Conservation (phyloP, 768 basidiomycete genomes). For the Panellus pusillus region DNA sequence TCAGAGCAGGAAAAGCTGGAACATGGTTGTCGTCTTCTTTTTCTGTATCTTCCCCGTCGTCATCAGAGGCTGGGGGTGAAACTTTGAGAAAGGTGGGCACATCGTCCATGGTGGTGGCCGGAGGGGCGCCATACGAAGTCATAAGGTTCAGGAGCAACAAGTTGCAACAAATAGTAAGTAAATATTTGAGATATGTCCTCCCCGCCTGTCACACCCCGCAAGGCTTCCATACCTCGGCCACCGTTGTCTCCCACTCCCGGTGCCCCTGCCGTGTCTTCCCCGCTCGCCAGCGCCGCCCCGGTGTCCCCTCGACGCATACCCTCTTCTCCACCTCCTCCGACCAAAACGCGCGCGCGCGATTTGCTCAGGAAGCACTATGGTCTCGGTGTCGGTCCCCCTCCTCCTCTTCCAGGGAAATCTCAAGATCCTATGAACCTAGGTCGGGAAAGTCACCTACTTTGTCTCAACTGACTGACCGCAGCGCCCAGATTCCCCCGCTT, state of each 20-base stretch:
- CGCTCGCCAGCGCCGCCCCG: conserved; percentile 15
- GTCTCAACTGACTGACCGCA: neutral
- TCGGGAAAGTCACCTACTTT: conserved; percentile 24
- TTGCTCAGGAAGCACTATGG: conserved; percentile 87
- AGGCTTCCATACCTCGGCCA: conserved; percentile 32
- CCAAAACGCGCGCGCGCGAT: conserved; percentile 67
- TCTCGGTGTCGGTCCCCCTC: conserved; percentile 71
- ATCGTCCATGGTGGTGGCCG: conserved; percentile 21
- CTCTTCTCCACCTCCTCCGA: conserved; percentile 32
- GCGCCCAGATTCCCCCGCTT: conserved; percentile 68
- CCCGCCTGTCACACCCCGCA: conserved; percentile 25
- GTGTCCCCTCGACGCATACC: conserved; percentile 31
- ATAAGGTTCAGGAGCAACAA: conserved; percentile 30
- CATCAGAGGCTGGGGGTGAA: conserved; percentile 44
- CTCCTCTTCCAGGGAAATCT: conserved; percentile 52
- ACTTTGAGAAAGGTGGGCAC: conserved; percentile 36
- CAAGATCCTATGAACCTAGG: conserved; percentile 85
- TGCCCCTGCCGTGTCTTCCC: conserved; percentile 25
- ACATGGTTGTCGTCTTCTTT: conserved; percentile 55
- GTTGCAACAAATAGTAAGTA: neutral
- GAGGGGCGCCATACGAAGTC: conserved; percentile 53
- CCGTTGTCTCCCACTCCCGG: conserved; percentile 32
- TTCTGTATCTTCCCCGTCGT: conserved; percentile 38
- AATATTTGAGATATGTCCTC: conserved; percentile 13
- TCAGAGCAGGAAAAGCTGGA: conserved; percentile 71